A percentile compares a stretch with the other conserved stretches of the same genome.
Conservation (phyloP, 2,329 filamentous ascomycete species). For the Diaporthe citrichinensis region DNA sequence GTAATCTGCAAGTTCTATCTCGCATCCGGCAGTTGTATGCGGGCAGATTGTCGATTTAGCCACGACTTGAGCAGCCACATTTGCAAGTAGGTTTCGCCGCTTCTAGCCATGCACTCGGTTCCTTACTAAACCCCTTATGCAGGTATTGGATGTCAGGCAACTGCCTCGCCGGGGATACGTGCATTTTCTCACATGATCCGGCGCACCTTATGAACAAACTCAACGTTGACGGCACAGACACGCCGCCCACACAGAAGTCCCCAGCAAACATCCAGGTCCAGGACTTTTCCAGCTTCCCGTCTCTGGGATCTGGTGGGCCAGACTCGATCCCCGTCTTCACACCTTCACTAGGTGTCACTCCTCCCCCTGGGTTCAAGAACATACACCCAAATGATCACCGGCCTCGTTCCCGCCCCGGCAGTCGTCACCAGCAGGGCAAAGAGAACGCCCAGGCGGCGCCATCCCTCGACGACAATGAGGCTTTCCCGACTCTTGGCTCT, state of each 20-base stretch:
- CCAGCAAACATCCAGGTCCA: constrained; percentile 82
- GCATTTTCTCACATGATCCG: constrained; percentile 97
- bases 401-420: constrained; percentile 85
- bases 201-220: constrained; percentile 87
- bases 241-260: constrained; percentile 73
- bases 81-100: constrained; percentile 89
- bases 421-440: constrained; percentile 78
- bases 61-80: constrained; percentile 96
- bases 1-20: constrained; percentile 98
- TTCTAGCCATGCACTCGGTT: constrained; percentile 19
- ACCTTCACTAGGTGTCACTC: constrained; percentile 68
- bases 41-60: constrained; percentile 96
- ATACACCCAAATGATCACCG: constrained; percentile 75
- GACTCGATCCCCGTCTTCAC: constrained; percentile 71
- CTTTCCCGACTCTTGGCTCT: constrained; percentile 90
- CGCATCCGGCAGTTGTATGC: constrained; percentile 93
- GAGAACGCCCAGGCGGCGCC: constrained; percentile 77
- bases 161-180: constrained; percentile 92
- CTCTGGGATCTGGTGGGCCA: constrained; percentile 73
- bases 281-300: constrained; percentile 88
- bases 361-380: constrained; percentile 79
- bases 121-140: constrained; percentile 33
- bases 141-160: constrained; percentile 98
- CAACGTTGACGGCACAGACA: constrained; percentile 77
- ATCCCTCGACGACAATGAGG: constrained; percentile 92